Conservation (phyloP, 140 eudicot species). For the Erigeron philadelphicus region DNA sequence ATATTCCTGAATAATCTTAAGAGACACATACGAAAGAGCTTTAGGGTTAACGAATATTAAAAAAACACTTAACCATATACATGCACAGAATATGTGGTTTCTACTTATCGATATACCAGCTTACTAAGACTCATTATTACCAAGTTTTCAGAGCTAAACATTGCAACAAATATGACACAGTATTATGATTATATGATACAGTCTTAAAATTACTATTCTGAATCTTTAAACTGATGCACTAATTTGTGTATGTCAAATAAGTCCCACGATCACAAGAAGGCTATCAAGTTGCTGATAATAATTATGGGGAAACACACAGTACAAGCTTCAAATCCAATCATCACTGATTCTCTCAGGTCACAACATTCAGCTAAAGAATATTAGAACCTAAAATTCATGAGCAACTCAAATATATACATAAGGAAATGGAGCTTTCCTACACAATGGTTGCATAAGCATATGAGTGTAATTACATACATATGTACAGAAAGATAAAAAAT, state of each 20-base stretch:
- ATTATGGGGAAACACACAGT: too few species aligned
- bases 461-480: neutral
- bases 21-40: neutral
- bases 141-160: neutral
- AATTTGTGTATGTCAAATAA: constrained; percentile 12
- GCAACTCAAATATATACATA: neutral
- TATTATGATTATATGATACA: too few species aligned
- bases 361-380: neutral
- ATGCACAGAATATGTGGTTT: constrained; percentile 4
- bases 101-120: neutral
- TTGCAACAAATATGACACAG: neutral
- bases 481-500: neutral
- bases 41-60: neutral
- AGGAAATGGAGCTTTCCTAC: neutral
- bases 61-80: neutral
- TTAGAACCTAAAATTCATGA: too few species aligned
- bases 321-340: too few species aligned
- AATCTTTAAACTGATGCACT: neutral
- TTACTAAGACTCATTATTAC: constrained; percentile 11
- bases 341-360: neutral
- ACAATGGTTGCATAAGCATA: neutral
- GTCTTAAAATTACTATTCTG: too few species aligned
- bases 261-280: neutral
- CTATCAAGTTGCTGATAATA: too few species aligned
- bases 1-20: neutral